These are phyloP conservation scores for Diospyros kaki DNA, from an alignment of 148 eudicot species.

Conservation along the genomic window DNA sequence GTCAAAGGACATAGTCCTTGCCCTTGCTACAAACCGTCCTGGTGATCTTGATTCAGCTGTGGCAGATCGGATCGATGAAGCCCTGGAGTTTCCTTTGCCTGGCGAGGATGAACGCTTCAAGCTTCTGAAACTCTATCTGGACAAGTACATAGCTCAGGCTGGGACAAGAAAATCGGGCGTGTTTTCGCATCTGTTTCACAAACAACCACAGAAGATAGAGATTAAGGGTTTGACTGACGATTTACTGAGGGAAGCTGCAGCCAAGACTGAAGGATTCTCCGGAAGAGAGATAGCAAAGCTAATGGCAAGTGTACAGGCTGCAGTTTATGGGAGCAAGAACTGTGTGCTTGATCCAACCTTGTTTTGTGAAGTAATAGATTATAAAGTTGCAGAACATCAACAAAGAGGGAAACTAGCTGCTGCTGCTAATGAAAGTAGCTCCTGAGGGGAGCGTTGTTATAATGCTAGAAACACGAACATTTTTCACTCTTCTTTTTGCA, in stretches of 20 bases:
- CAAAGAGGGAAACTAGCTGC: constrained; percentile 74
- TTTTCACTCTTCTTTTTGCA: not conserved
- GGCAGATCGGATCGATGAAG: constrained; percentile 94
- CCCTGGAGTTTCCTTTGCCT: constrained; percentile 89
- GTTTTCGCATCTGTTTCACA: constrained; percentile 48
- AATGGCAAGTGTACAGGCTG: constrained; percentile 97
- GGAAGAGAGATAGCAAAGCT: constrained; percentile 98
- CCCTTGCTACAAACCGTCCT: constrained; percentile 95
- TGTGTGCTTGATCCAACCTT: constrained; percentile 76
- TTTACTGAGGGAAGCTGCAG: constrained; percentile 76
- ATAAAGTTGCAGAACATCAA: constrained; percentile 96
- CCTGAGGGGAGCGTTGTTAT: constrained; percentile 4
- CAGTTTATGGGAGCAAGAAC: constrained; percentile 87
- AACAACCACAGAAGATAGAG: constrained; percentile 77
- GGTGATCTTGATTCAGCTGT: constrained; percentile 99
- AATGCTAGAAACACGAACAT: not conserved
- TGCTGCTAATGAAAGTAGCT: constrained; percentile 20
- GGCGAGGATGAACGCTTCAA: constrained; percentile 91
- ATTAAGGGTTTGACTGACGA: constrained; percentile 76
- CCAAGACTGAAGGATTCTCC: constrained; percentile 84
- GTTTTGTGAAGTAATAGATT: constrained; percentile 95
- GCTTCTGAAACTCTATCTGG: constrained; percentile 74
- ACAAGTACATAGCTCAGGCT: constrained; percentile 87
- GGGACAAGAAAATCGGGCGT: constrained; percentile 65
- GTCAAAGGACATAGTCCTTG: constrained; percentile 97